Evolutionary conservation across 106 monocot genomes (phyloP), one percentile per base, ranked within the genome.

Genomic region (Agapanthus africanus): DNA sequence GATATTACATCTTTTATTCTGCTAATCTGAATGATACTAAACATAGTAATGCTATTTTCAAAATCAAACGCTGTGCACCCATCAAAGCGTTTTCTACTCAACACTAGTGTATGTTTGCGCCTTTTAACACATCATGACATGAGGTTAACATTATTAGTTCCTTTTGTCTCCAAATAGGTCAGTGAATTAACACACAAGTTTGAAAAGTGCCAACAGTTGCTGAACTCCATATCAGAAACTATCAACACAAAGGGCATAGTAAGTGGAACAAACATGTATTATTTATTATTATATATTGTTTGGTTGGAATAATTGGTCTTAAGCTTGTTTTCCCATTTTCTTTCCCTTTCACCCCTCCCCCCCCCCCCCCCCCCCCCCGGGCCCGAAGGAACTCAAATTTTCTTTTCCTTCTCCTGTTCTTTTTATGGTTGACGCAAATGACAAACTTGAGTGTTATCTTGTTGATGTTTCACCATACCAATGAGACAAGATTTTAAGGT

Each of bases 201-300:
- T 67, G 83, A 79, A 39, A 91, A 87, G 69, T 91, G 86, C 40
- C 90, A 91, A 46, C 83, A 84, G 67, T 56, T 87, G 27, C 69
- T 86, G 61, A 86, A 91, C 74, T 81, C 81, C 54, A 91, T 91
- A 51, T 83, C 86, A 42, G 80, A 62, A 74, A 77, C 80, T 34
- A 57, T 86, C 28, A 74, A 47, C 46, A 32, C 74, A 46, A 91
- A 81, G 57, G 72, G 77, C 31, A 71, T 87, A 66, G 90, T 91
- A 75, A 87, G 78, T 71, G 59, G 60, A 71, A n/a, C 11, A 2
- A 28, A 22, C 27, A 5, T 54, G 54, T 54, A 7, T 54, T 54
- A 10, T 11, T 66, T 40, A 1, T 52, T 52, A 25, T 52, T 52
- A 23, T 52, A 2, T 52, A 52, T 52, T 22, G 25, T 52, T 22